phyloP scores from a whole-genome alignment of 2,329 filamentous ascomycete species.

The Botryotinia globosa region DNA sequence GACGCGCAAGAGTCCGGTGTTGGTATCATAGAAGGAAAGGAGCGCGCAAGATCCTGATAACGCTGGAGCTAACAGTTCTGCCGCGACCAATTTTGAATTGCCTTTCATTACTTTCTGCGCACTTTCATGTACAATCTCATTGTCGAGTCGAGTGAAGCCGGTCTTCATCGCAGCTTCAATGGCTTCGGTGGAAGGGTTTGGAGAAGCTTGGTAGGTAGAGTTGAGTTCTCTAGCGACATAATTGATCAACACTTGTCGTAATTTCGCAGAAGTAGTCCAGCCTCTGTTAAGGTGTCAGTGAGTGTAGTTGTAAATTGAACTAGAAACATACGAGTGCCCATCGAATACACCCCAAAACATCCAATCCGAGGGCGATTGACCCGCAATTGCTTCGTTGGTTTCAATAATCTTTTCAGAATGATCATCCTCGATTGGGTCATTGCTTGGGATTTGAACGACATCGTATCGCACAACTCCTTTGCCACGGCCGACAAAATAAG shows the following conservation, averaged over 20 bases:
- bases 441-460: conserved; percentile 89
- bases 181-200: conserved; percentile 69
- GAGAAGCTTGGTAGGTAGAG: conserved; percentile 77
- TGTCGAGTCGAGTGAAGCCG: conserved; percentile 82
- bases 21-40: conserved; percentile 91
- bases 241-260: conserved; percentile 86
- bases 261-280: conserved; percentile 96
- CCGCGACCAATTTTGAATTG: conserved; percentile 85
- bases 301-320: background rate
- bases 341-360: conserved; percentile 99
- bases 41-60: conserved; percentile 96
- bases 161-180: conserved; percentile 91
- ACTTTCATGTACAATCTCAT: conserved; percentile 92
- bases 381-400: conserved; percentile 55
- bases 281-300: conserved; percentile 53
- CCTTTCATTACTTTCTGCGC: conserved; percentile 88
- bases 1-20: conserved; percentile 82
- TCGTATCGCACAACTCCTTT: conserved; percentile 93
- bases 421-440: conserved; percentile 97
- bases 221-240: conserved; percentile 94
- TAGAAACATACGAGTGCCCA: conserved; percentile 72
- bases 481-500: conserved; percentile 84
- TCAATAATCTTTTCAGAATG: conserved; percentile 98
- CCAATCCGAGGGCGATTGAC: conserved; percentile 73
- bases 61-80: conserved; percentile 87